Base-by-base conservation (phyloP, 2,329 filamentous ascomycete species). In the Phoma sp. region DNA sequence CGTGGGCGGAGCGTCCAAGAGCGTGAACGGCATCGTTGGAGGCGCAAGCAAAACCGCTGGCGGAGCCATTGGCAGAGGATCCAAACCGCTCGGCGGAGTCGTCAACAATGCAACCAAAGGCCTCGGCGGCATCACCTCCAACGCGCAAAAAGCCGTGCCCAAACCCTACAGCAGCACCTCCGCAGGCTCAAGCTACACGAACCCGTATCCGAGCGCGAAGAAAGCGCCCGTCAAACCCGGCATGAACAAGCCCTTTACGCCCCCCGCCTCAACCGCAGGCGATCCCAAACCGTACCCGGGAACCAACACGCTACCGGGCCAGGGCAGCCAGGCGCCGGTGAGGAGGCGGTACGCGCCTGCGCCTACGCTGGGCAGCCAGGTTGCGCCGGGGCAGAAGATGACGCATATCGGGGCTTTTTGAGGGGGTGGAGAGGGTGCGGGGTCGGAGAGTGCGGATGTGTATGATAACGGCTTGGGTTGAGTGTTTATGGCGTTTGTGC, bases 291-390 rank as follows among this genome's bases (percentile, higher is more conserved):
- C 68, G 36, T 73, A 74, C 53, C 68, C 71, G 0, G 72, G 69
- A 1, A 72, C 70, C 19, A 70, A 66, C 32, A 72, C 69, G 29
- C 37, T 68, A 43, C 68, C 69, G 0, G 69, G 71, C 1, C 65
- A 68, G 43, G 68, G 51, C 2, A 62, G 52, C 19, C 65, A 57
- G 55, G 64, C 63, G 24, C 69, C 70, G 0, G 71, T 74, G 9
- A 55, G 58, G 53, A 54, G 63, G 45, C 65, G 54, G 58, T 66
- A 65, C 45, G 70, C 67, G 65, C 61, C 69, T 17, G 38, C 63
- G 46, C 64, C 63, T 48, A 63, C 61, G 40, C 29, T 70, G 48
- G 67, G 63, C 22, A 56, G 63, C 39, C 64, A 65, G 57, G 61
- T 67, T 13, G 61, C 66, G 32, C 43, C 54, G 50, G 71, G 72